Conservation (phyloP, 805 yeast species). For the Candida fluviatilis region DNA sequence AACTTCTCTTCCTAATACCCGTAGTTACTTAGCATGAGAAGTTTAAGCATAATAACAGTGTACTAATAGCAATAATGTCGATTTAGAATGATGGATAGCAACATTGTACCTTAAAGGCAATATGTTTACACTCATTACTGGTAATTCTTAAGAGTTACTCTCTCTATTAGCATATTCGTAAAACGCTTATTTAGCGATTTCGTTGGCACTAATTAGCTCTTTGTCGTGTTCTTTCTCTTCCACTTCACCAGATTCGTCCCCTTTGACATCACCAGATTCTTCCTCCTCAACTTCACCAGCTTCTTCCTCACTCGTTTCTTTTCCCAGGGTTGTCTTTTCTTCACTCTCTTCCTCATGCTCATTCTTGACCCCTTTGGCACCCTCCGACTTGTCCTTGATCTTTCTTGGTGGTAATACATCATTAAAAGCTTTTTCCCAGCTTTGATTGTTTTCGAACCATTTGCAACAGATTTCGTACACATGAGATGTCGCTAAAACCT, state of each 20-base stretch:
- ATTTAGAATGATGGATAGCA: too few relatives aligned
- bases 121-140: too few relatives aligned
- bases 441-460: constrained; percentile 64
- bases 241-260: not conserved
- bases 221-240: too few relatives aligned
- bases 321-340: not conserved
- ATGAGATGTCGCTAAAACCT: constrained; percentile 89
- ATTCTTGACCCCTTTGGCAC: constrained; percentile 4
- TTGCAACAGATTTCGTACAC: constrained; percentile 84
- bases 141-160: too few relatives aligned
- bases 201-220: too few relatives aligned
- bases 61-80: too few relatives aligned
- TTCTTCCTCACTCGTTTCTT: not conserved
- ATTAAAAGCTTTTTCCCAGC: constrained; percentile 87
- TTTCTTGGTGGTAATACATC: constrained; percentile 84
- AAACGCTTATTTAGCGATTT: too few relatives aligned
- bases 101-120: too few relatives aligned
- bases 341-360: constrained; percentile 1
- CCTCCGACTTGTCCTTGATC: constrained; percentile 22
- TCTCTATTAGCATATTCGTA: too few relatives aligned
- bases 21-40: too few relatives aligned
- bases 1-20: too few relatives aligned
- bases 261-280: constrained; percentile 1
- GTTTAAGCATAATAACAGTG: too few relatives aligned
- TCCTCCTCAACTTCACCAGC: constrained; percentile 7